Conservation (phyloP, 257 asterid genomes). For the Haberlea rhodopensis region DNA sequence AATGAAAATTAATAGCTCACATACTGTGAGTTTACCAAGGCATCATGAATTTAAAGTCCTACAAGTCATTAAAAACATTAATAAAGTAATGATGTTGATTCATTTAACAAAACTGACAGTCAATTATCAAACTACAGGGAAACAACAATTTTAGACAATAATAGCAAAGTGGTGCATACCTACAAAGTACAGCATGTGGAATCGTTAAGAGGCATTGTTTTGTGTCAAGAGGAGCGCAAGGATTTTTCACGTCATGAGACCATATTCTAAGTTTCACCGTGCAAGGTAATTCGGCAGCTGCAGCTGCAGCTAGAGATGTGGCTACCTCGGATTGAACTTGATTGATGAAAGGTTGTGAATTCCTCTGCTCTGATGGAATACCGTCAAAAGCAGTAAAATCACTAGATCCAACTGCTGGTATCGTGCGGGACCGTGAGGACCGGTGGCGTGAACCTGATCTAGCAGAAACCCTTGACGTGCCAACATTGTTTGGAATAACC, state of each 20-base stretch:
- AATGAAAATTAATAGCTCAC: slow-evolving; percentile 8
- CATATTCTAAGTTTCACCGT: slow-evolving; percentile 96
- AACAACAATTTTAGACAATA: slow-evolving; percentile 7
- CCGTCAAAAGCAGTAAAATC: slow-evolving; percentile 45
- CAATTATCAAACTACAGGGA: slow-evolving; percentile 14
- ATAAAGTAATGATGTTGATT: slow-evolving; percentile 7
- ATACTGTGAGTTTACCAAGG: slow-evolving; percentile 4
- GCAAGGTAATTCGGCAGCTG: slow-evolving; percentile 95
- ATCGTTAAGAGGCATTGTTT: slow-evolving; percentile 73
- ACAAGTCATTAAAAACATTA: slow-evolving; percentile 10
- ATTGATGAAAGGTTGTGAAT: slow-evolving; percentile 56
- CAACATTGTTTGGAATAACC: slow-evolving; percentile 36
- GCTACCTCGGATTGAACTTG: slow-evolving; percentile 86
- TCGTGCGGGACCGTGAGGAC: slow-evolving; percentile 54
- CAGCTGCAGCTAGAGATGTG: slow-evolving; percentile 82
- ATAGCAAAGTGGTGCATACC: slow-evolving; percentile 44
- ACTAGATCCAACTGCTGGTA: slow-evolving; percentile 42
- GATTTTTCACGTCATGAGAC: slow-evolving; percentile 80
- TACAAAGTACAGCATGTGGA: slow-evolving; percentile 95
- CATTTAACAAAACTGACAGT: slow-evolving; percentile 14
- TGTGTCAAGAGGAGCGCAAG: slow-evolving; percentile 64
- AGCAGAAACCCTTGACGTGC: slow-evolving; percentile 50
- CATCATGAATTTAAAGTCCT: slow-evolving; percentile 25
- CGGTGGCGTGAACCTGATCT: slow-evolving; percentile 72
- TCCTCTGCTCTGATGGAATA: slow-evolving; percentile 45